Evolutionary conservation across 768 basidiomycete species (phyloP).

Genomic region (Phaeotremella skinneri): DNA sequence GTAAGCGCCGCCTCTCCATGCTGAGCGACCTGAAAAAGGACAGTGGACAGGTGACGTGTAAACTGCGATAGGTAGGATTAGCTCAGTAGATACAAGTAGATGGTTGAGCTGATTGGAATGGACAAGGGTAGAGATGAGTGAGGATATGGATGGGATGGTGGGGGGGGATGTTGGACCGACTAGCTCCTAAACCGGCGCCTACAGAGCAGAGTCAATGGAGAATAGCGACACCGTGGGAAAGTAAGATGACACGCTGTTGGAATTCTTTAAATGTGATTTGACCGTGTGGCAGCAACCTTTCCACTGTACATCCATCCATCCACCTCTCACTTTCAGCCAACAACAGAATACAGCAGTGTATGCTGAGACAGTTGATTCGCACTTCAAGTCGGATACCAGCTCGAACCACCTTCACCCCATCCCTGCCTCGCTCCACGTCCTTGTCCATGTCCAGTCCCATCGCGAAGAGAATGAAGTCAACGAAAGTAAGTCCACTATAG

Average conservation of each 20-base stretch:
- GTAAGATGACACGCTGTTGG: not conserved
- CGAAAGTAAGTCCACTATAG: conserved; percentile 33
- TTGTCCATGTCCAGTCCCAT: conserved; percentile 34
- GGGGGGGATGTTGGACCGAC: not conserved
- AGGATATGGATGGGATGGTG: not conserved
- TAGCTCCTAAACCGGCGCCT: too few species aligned
- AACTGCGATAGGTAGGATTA: not conserved
- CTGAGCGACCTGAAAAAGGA: conserved; percentile 8
- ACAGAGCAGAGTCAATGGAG: not conserved
- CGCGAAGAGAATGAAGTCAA: conserved; percentile 48
- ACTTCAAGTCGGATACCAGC: not conserved
- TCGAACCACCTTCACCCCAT: not conserved
- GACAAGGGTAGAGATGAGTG: not conserved
- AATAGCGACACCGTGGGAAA: conserved; percentile 17
- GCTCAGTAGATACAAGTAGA: not conserved
- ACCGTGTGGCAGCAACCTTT: too few species aligned
- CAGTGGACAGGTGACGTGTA: not conserved
- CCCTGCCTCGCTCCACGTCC: not conserved
- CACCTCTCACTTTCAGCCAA: too few species aligned
- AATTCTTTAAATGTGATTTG: not conserved
- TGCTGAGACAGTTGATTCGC: not conserved
- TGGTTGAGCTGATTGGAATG: conserved; percentile 1
- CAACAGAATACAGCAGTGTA: not conserved
- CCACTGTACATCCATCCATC: too few species aligned
- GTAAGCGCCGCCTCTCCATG: not conserved